Conservation (phyloP, 1,139 yeast species). For the Eremothecium sinecaudum region DNA sequence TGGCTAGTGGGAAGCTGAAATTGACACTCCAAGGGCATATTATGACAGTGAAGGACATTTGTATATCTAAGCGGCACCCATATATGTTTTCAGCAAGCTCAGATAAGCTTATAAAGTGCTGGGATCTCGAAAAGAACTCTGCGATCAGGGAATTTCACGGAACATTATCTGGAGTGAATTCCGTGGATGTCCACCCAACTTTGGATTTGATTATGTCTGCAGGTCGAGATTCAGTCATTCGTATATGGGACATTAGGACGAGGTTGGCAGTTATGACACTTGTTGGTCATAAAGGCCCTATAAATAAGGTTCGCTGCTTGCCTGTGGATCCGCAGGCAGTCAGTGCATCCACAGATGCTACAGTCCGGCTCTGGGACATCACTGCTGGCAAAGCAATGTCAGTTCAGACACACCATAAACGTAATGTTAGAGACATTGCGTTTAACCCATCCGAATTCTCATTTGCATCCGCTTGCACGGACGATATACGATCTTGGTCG, state of each 20-base stretch:
- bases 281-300: conserved; percentile 72
- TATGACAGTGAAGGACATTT: conserved; percentile 76
- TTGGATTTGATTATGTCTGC: conserved; percentile 81
- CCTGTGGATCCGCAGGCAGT: conserved; percentile 77
- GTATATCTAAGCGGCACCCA: conserved; percentile 66
- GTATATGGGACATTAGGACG: conserved; percentile 91
- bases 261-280: conserved; percentile 66
- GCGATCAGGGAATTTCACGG: conserved; percentile 87
- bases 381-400: conserved; percentile 50
- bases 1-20: conserved; percentile 60
- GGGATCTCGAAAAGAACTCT: conserved; percentile 87
- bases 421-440: conserved; percentile 66
- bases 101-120: conserved; percentile 89
- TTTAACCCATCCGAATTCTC: conserved; percentile 67
- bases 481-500: conserved; percentile 74
- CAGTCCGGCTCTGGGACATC: conserved; percentile 82
- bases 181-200: conserved; percentile 79
- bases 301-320: conserved; percentile 59
- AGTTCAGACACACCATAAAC: conserved; percentile 73
- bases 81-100: conserved; percentile 89
- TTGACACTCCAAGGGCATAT: conserved; percentile 83
- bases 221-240: conserved; percentile 77
- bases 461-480: conserved; percentile 72
- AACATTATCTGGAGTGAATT: conserved; percentile 81
- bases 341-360: conserved; percentile 75